phyloP scores from a whole-genome alignment of 768 basidiomycete genomes.

The Xanthoconium stramineum region DNA sequence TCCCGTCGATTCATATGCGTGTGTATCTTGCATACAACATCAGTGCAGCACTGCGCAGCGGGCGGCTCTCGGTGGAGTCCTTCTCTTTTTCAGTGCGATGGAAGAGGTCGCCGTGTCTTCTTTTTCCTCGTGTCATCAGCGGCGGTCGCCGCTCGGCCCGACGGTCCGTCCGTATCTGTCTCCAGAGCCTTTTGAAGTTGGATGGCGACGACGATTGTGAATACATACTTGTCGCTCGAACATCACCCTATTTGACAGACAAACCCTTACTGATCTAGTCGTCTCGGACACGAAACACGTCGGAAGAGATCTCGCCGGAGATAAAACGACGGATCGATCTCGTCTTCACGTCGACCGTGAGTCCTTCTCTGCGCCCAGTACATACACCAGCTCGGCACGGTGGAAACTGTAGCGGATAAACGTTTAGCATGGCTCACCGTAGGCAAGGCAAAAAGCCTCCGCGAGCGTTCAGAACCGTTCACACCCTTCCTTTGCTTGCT shows the following conservation, averaged over 20 bases:
- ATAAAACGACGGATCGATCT: not conserved
- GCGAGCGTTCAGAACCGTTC: too few relatives aligned
- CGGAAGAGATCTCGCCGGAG: not conserved
- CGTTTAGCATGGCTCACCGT: too few relatives aligned
- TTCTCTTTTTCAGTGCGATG: too few relatives aligned
- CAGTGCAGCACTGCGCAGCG: not conserved
- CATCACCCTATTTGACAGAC: not conserved
- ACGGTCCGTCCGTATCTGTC: not conserved
- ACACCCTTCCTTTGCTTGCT: too few relatives aligned
- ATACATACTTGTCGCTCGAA: not conserved
- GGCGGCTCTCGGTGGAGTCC: not conserved
- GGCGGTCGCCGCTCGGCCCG: too few relatives aligned
- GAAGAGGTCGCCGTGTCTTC: constrained; percentile 13
- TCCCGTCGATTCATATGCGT: not conserved
- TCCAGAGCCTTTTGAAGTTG: not conserved
- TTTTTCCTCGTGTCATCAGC: too few relatives aligned
- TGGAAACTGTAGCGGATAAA: too few relatives aligned
- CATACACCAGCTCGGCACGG: too few relatives aligned
- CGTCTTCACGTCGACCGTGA: not conserved
- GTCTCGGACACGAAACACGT: not conserved
- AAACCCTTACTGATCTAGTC: not conserved
- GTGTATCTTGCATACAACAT: not conserved
- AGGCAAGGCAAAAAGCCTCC: too few relatives aligned
- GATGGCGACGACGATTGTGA: too few relatives aligned
- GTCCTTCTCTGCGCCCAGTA: too few relatives aligned